These are phyloP conservation scores for Saprolegnia diclina DNA, from an alignment of 352 stramenopile species.

Conservation along the genomic window DNA sequence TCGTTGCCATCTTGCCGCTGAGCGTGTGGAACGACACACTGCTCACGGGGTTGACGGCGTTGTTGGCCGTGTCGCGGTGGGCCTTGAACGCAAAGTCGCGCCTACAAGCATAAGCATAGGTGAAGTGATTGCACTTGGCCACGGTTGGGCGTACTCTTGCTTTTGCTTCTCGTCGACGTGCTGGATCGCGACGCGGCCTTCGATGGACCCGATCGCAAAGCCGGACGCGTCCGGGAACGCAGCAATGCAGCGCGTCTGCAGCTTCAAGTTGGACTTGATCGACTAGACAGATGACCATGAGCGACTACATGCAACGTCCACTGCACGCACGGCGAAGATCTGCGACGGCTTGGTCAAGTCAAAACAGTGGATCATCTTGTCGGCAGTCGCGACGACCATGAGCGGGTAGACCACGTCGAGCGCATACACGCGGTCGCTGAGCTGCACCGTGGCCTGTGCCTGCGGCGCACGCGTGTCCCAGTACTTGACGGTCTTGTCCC, in stretches of 20 bases:
- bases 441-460: slow-evolving; percentile 80
- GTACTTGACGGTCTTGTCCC: slow-evolving; percentile 95
- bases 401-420: slow-evolving; percentile 92
- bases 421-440: slow-evolving; percentile 92
- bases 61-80: slow-evolving; percentile 67
- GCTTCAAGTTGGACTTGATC: slow-evolving; percentile 80
- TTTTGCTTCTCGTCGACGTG: slow-evolving; percentile 76
- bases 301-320: slow-evolving; percentile 30
- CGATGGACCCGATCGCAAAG: slow-evolving; percentile 88
- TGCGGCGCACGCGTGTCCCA: slow-evolving; percentile 92
- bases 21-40: slow-evolving; percentile 87
- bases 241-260: slow-evolving; percentile 82
- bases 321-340: slow-evolving; percentile 72
- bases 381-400: slow-evolving; percentile 91
- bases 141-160: slow-evolving; percentile 38
- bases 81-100: slow-evolving; percentile 91
- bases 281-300: slow-evolving; percentile 33
- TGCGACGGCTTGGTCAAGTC: slow-evolving; percentile 79
- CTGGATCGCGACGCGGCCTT: slow-evolving; percentile 88
- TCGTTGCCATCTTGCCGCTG: slow-evolving; percentile 94
- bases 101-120: slow-evolving; percentile 30
- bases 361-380: slow-evolving; percentile 85
- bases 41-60: slow-evolving; percentile 87
- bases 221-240: slow-evolving; percentile 85
- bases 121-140: background rate